Evolutionary conservation across 257 asterid genomes (phyloP), one percentile per base, ranked within the genome.

Genomic region (Ehretia macrophylla): DNA sequence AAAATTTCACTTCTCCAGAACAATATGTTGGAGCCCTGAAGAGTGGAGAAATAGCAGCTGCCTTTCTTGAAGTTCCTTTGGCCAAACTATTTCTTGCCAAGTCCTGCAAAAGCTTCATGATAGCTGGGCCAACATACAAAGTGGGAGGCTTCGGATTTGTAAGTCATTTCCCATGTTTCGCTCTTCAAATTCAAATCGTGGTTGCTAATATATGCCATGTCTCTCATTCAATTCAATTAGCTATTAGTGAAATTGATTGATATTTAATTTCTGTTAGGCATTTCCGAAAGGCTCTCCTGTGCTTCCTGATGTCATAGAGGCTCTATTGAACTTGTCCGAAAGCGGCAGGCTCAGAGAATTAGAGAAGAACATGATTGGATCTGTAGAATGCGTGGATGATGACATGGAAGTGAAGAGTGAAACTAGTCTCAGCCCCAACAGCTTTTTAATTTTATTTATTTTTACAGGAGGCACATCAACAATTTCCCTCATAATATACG

Each of bases 141-240:
- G 47, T 63, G 66, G 81, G 81, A 58, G 84, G 84, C 59, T 78
- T 61, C 59, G 83, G 79, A 67, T 77, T 50, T 52, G 86, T 80
- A 77, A 50, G 22, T 32, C 40, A 14, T 19, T 45, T 17, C 39
- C 63, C 13, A 13, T 14, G 5, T 6, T 12, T 17, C 5, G 8
- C 32, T 52, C 10, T 44, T 12, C 16, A 5, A 4, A n/a, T n/a
- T n/a, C n/a, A n/a, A n/a, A n/a, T n/a, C n/a, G n/a, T n/a, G n/a
- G n/a, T n/a, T n/a, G 16, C 11, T 8, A 13, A 21, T 17, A n/a
- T n/a, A 19, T 27, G 4, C 6, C 35, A 27, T 27, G 35, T 6
- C 35, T 6, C 3, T 27, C 3, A 1, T 27, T 27, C 35, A 27
- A n/a, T 27, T 27, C 35, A 27, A 27, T 27, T 27, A 27, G 4